Evolutionary conservation across 805 yeast genomes (phyloP), one percentile per base, ranked within the genome.

Genomic region (Lachancea quebecensis): DNA sequence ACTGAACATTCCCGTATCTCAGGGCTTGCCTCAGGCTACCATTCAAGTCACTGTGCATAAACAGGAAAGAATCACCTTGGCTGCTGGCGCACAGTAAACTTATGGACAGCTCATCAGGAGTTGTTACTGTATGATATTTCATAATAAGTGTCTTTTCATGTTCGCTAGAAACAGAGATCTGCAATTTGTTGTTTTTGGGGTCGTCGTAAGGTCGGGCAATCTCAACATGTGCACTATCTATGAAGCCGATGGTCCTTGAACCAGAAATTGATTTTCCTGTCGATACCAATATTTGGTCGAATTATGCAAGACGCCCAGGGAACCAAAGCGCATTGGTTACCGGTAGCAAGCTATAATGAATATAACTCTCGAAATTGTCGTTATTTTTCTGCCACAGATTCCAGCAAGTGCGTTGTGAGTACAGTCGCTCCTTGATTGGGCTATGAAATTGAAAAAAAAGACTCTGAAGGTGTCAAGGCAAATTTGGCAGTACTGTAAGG

Each of bases 101-200:
- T 31, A 40, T 32, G 31, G 37, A 40, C 12, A 40, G 11, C 6
- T 31, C 41, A 38, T 38, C 41, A 18, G 35, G 27, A 10, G 41
- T 38, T 4, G 41, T 38, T 38, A 14, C 35, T 38, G 41, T 27
- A 6, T 38, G 41, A 17, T 38, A 30, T 29, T 16, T 38, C 41
- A 38, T 12, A 18, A 38, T 15, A 29, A 6, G 18, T 5, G 41
- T 10, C 30, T 9, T 38, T n/a, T 38, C 32, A 21, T 40, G 43
- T 9, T 30, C 43, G 35, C 18, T 40, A 28, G n/a, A 31, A 16
- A 28, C 37, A 12, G 37, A 12, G 31, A 32, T 40, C 30, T 16
- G 30, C 16, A 40, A 10, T 18, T 21, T 33, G 18, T 12, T 11
- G 25, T 30, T 33, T 21, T 27, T 25, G 16, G 39, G 16, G 31